Conservation (phyloP, 257 asterid genomes). For the Gardenia jasminoides region DNA sequence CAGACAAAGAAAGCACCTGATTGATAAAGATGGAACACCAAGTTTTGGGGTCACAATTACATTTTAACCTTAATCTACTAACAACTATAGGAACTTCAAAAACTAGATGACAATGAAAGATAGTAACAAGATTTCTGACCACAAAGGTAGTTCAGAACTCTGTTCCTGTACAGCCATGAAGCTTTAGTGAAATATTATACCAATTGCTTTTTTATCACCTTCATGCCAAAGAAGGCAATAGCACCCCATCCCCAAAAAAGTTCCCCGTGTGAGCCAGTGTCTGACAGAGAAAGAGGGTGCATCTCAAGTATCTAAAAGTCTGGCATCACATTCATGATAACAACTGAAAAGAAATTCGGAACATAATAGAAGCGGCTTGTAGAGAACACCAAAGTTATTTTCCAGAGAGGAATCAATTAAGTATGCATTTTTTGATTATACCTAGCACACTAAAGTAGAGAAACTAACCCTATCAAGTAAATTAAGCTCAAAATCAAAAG, state of each 20-base stretch:
- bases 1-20: not conserved
- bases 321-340: not conserved
- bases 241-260: not conserved
- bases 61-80: not conserved
- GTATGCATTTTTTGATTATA: not conserved
- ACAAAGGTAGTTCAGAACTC: too few relatives aligned
- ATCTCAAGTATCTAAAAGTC: not conserved
- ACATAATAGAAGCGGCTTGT: not conserved
- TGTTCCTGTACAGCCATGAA: too few relatives aligned
- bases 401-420: not conserved
- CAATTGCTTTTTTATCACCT: not conserved
- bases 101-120: too few relatives aligned
- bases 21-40: not conserved
- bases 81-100: not conserved
- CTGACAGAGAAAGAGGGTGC: not conserved
- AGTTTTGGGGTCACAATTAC: not conserved
- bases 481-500: not conserved
- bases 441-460: not conserved
- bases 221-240: not conserved
- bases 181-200: not conserved
- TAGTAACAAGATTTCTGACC: too few relatives aligned
- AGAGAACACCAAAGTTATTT: not conserved
- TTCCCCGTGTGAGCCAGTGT: not conserved
- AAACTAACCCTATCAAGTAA: too few relatives aligned
- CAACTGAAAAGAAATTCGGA: too few relatives aligned